Evolutionary conservation across 306 rosid genomes (phyloP), one percentile per base, ranked within the genome.

Genomic region (Quillaja saponaria): DNA sequence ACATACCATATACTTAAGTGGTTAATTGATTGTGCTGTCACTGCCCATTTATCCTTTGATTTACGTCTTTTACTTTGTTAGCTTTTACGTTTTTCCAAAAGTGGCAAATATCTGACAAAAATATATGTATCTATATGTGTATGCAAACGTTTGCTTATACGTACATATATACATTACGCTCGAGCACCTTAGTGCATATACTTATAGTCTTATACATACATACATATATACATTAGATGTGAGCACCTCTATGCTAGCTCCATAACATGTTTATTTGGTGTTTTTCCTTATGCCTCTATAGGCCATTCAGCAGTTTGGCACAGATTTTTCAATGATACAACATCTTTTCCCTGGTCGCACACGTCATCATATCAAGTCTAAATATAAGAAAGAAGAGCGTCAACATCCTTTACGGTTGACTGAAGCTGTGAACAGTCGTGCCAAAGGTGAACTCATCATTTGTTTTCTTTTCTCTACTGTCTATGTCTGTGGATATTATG

Each of bases 371-470:
- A 41, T 91, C 65, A 88, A 80, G 80, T 71, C 66, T 74, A 91
- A 91, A 59, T 91, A 76, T 77, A 88, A 85, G 78, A 86, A 70
- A 75, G 96, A 88, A 84, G 90, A 83, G 75, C 77, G 80, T 9
- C 85, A 85, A 48, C 80, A 78, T 72, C 91, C 87, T 58, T 53
- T 73, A 46, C 78, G 47, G 49, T 67, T 91, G 35, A 18, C 61
- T 11, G 95, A 82, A 72, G 96, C 96, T 20, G 10, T 83, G 16
- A 73, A 66, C 20, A 72, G 52, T 75, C 91, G 81, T 10, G 8
- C 78, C 42, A 73, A 75, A 75, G 95, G 96, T 85, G 61, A 72
- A 63, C 10, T 66, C 55, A 51, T 68, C 55, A 53, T 63, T 56
- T 64, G 45, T 39, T 67, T 59, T 38, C 42, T 48, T 34, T 61